A percentile compares a stretch with the other conserved stretches of the same genome.
phyloP scores from a whole-genome alignment of 164 flowering plant genomes.

The Umbilicus rupestris region DNA sequence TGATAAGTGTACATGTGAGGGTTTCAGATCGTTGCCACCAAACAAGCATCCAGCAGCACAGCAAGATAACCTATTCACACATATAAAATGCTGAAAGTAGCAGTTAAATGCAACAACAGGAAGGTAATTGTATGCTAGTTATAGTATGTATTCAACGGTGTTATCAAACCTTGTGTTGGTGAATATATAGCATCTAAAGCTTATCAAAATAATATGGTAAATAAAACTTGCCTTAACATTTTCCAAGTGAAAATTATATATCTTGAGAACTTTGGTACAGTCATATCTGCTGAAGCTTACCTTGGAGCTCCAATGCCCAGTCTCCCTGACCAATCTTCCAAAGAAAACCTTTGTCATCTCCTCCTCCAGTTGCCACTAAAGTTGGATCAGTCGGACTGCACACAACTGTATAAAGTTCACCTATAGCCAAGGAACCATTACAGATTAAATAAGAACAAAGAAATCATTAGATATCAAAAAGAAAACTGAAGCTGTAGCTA shows the following conservation, averaged over 20 bases:
- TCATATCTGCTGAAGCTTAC: slow-evolving; percentile 19
- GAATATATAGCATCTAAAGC: background rate
- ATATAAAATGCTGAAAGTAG: background rate
- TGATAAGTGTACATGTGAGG: no score
- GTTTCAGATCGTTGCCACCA: no score
- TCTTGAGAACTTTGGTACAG: background rate
- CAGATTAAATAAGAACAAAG: background rate
- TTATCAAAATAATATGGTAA: no score
- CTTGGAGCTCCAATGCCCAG: slow-evolving; percentile 63
- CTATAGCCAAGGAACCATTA: slow-evolving; percentile 21
- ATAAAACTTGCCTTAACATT: background rate
- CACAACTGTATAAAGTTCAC: slow-evolving; percentile 71
- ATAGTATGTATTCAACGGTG: background rate
- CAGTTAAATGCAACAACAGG: background rate
- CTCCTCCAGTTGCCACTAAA: slow-evolving; percentile 88
- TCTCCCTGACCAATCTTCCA: slow-evolving; percentile 83
- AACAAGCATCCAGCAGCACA: background rate
- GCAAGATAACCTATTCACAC: background rate
- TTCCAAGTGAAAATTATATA: background rate
- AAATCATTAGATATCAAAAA: background rate
- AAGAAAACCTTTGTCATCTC: slow-evolving; percentile 84
- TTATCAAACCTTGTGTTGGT: background rate
- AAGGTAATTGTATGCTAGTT: background rate
- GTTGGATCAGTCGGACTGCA: slow-evolving; percentile 75
- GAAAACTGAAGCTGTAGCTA: background rate